Evolutionary conservation across 768 basidiomycete genomes (phyloP).

Genomic region (Lactarius sp.): DNA sequence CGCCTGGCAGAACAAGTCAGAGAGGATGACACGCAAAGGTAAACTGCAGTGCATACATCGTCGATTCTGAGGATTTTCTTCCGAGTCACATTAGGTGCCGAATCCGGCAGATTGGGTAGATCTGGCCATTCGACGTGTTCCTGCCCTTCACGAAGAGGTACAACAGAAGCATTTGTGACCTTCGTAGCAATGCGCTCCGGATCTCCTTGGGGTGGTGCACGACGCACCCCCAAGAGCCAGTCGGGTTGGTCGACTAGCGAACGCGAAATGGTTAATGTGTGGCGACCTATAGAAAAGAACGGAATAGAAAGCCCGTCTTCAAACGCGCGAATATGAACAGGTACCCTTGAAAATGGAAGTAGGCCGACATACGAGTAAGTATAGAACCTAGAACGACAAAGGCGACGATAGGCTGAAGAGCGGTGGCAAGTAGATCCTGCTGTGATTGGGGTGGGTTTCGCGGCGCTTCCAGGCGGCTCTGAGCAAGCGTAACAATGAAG

Average conservation of each 20-base stretch:
- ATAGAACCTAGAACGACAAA: constrained; percentile 88
- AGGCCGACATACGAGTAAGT: constrained; percentile 51
- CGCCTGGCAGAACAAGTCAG: not conserved
- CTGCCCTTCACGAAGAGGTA: not conserved
- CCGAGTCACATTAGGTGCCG: not conserved
- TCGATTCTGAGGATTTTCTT: not conserved
- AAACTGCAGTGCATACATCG: not conserved
- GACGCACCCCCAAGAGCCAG: constrained; percentile 25
- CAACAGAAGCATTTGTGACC: not conserved
- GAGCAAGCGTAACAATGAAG: constrained; percentile 77
- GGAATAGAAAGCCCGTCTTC: constrained; percentile 47
- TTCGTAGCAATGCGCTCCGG: not conserved
- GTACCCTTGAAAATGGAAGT: not conserved
- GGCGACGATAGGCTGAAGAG: constrained; percentile 76
- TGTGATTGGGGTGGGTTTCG: constrained; percentile 58
- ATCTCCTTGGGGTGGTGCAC: constrained; percentile 1
- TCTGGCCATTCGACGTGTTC: not conserved
- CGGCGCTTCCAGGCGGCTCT: constrained; percentile 54
- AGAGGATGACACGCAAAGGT: not conserved
- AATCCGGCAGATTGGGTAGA: not conserved
- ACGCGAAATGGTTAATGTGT: constrained; percentile 9
- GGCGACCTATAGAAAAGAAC: constrained; percentile 40
- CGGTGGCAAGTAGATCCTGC: constrained; percentile 65
- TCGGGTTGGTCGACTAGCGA: constrained; percentile 17
- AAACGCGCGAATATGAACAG: not conserved